Evolutionary conservation across 73 alveolate species (phyloP).

Genomic region (Paramecium primaurelia): DNA sequence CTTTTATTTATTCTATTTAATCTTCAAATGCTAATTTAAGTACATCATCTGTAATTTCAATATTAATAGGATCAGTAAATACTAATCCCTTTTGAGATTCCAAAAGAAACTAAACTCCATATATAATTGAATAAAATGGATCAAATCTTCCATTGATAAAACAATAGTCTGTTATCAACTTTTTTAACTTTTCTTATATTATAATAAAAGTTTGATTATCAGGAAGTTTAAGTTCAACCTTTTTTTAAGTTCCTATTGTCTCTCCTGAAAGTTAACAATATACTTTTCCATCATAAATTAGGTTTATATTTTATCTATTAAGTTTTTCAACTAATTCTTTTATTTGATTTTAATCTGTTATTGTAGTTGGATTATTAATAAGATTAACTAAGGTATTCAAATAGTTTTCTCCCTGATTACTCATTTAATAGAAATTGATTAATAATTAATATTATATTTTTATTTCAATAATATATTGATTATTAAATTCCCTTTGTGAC

Average conservation of each 20-base stretch:
- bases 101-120: not conserved
- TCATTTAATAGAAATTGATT: not conserved
- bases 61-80: not conserved
- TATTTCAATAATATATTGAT: conserved; percentile 53
- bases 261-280: not conserved
- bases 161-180: not conserved
- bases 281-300: not conserved
- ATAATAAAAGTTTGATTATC: not conserved
- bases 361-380: not conserved
- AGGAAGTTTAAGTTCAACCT: not conserved
- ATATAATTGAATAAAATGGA: not conserved
- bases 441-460: not conserved
- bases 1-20: not conserved
- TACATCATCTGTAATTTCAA: not conserved
- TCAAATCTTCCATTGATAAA: not conserved
- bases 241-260: not conserved
- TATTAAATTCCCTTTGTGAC: conserved; percentile 45
- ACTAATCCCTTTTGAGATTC: not conserved
- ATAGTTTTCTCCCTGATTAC: not conserved
- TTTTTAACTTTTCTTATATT: not conserved
- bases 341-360: too few relatives aligned
- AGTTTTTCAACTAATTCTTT: not conserved
- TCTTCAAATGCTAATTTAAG: not conserved
- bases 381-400: not conserved
- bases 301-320: not conserved